Percentiles rank a stretch among this genome's conserved stretches.
phyloP scores from a whole-genome alignment of 805 yeast genomes.

The Candida coquimbonensis region DNA sequence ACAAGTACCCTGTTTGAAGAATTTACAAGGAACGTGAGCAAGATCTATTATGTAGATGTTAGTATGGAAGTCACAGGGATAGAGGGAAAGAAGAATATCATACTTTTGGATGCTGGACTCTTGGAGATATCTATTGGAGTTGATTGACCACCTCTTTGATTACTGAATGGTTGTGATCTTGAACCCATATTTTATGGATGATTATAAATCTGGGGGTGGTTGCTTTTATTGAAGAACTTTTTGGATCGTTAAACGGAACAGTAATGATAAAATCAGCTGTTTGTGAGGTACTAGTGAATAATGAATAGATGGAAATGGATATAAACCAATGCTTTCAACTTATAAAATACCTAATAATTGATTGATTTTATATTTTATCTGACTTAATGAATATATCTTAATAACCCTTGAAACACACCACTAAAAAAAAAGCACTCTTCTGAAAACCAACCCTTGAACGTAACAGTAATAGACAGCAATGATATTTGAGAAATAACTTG shows the following conservation, averaged over 20 bases:
- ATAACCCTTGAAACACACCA: no score
- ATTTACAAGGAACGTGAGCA: conserved; percentile 95
- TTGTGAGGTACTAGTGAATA: no score
- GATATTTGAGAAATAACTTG: no score
- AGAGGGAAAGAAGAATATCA: conserved; percentile 2
- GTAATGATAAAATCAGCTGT: no score
- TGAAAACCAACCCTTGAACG: neutral
- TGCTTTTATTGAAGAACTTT: no score
- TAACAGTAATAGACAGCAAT: neutral
- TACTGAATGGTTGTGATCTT: conserved; percentile 1
- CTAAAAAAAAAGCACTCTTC: no score
- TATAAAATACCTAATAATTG: no score
- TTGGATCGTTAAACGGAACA: no score
- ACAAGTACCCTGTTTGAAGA: conserved; percentile 85
- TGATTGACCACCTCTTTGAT: conserved; percentile 1
- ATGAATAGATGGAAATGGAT: no score
- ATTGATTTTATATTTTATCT: no score
- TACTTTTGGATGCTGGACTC: conserved; percentile 21
- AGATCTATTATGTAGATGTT: conserved; percentile 38
- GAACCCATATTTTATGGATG: neutral
- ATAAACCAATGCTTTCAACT: no score
- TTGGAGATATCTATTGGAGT: conserved; percentile 17
- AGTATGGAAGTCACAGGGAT: neutral
- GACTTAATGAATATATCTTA: no score
- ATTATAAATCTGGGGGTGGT: neutral